Base-by-base conservation (phyloP, 164 flowering plant genomes). In the Magnolia kwangsiensis region DNA sequence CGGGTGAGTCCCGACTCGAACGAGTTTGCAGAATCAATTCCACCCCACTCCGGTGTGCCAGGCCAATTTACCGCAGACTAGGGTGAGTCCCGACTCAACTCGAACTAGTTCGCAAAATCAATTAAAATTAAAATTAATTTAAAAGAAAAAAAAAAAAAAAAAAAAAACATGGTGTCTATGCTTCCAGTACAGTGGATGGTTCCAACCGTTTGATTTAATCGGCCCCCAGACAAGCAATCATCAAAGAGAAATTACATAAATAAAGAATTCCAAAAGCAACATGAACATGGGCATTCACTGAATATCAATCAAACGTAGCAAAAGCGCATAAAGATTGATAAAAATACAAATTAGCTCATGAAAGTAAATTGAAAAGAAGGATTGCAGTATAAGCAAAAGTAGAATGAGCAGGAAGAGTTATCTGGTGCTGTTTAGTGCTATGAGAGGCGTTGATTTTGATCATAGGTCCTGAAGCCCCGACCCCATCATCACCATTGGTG, bases 361-460 rank as follows among this genome's bases (percentile, higher is more conserved):
- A 19, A 64, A 64, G 10, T 8, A 8, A 20, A 20, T 8, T 16
- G 21, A 64, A 64, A 20, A 7, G 24, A 74, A 65, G 8, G 10
- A 49, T 63, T 58, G 72, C 13, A 19, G 29, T 27, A 66, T 27
- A 87, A 90, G 92, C 91, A 80, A 91, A 89, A 71, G 89, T 88
- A 64, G 90, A 73, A n/a, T 88, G 85, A 67, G 92, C 81, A 50
- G 91, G 91, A 18, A 90, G 83, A 58, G 19, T 63, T 74, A 90
- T 68, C 37, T 89, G 87, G 76, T 86, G 84, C 8, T 79, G 85
- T 72, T 74, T 74, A 20, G 84, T 71, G 58, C 90, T 91, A 74
- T 84, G 84, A 51, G 89, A 74, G 78, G 90, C 88, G 80, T 76
- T 88, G 82, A 90, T 74, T 78, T 78, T 88, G 79, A 90, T 85